These are phyloP conservation scores for Clarireedia sp. DNA, from an alignment of 2,329 filamentous ascomycete genomes.

Conservation along the genomic window DNA sequence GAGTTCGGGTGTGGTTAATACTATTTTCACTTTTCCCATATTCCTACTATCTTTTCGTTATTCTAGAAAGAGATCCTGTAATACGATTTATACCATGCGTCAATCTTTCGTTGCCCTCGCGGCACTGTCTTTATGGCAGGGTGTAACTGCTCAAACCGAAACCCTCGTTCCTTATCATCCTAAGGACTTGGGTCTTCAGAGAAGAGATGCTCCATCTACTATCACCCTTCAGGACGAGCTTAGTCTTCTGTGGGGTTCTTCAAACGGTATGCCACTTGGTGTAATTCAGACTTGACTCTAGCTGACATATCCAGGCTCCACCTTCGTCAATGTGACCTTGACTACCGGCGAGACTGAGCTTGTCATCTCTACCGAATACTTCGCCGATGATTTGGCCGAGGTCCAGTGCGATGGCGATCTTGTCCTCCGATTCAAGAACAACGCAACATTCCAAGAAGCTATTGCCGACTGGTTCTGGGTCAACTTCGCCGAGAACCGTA, in stretches of 20 bases:
- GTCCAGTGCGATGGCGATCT: constrained; percentile 5
- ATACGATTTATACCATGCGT: constrained; percentile 1
- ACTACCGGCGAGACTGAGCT: constrained; percentile 6
- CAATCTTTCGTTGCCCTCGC: constrained; percentile 2
- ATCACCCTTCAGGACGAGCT: constrained; percentile 5
- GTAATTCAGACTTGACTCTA: neutral
- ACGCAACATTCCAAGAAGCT: constrained; percentile 5
- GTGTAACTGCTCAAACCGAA: constrained; percentile 1
- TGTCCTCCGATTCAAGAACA: constrained; percentile 1
- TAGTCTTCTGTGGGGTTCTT: constrained; percentile 5
- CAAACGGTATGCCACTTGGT: neutral
- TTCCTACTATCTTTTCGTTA: neutral
- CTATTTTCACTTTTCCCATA: neutral
- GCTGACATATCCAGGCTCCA: constrained; percentile 1
- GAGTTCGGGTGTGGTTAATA: neutral
- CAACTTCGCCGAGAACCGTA: constrained; percentile 6
- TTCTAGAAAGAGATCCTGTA: neutral
- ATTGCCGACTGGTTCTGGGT: constrained; percentile 10
- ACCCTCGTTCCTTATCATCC: constrained; percentile 8
- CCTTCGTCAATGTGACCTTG: constrained; percentile 10
- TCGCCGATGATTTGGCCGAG: neutral
- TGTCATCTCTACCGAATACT: constrained; percentile 7
- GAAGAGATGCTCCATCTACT: constrained; percentile 4
- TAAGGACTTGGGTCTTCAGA: neutral
- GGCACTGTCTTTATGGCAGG: constrained; percentile 7